Percentiles rank a stretch among this genome's conserved stretches.
phyloP scores from a whole-genome alignment of 257 asterid species.

The Ballota nigra region DNA sequence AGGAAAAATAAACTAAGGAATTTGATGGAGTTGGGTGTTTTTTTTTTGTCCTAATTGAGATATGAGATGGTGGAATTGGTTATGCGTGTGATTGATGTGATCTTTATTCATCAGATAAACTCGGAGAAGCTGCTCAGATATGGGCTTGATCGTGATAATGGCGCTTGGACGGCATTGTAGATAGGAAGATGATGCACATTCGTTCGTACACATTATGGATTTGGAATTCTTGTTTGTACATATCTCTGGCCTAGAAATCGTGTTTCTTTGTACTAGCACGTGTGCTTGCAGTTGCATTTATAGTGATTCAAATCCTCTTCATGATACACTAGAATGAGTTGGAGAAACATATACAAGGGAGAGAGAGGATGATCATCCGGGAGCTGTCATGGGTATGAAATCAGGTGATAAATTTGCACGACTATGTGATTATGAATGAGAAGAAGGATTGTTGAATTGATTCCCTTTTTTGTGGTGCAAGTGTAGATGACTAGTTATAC shows the following conservation, averaged over 20 bases:
- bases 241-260: slow-evolving; percentile 32
- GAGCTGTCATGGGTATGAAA: slow-evolving; percentile 25
- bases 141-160: slow-evolving; percentile 32
- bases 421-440: slow-evolving; percentile 29
- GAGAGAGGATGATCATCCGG: slow-evolving; percentile 23
- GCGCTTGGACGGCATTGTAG: slow-evolving; percentile 40
- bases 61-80: not conserved
- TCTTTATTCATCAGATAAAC: slow-evolving; percentile 37
- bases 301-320: slow-evolving; percentile 37
- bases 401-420: slow-evolving; percentile 47
- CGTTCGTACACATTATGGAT: slow-evolving; percentile 45
- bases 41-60: not conserved
- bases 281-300: slow-evolving; percentile 42
- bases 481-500: slow-evolving; percentile 26
- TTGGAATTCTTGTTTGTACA: slow-evolving; percentile 39
- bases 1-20: not conserved
- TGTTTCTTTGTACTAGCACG: slow-evolving; percentile 42
- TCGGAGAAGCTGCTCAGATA: slow-evolving; percentile 26
- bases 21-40: not conserved
- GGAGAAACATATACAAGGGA: slow-evolving; percentile 3
- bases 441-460: slow-evolving; percentile 29
- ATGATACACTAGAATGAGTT: not conserved
- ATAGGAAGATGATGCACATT: slow-evolving; percentile 30
- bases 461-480: slow-evolving; percentile 31
- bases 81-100: slow-evolving; percentile 10